Conservation (phyloP, 2,329 filamentous ascomycete species). For the Diplodia scrobiculata region DNA sequence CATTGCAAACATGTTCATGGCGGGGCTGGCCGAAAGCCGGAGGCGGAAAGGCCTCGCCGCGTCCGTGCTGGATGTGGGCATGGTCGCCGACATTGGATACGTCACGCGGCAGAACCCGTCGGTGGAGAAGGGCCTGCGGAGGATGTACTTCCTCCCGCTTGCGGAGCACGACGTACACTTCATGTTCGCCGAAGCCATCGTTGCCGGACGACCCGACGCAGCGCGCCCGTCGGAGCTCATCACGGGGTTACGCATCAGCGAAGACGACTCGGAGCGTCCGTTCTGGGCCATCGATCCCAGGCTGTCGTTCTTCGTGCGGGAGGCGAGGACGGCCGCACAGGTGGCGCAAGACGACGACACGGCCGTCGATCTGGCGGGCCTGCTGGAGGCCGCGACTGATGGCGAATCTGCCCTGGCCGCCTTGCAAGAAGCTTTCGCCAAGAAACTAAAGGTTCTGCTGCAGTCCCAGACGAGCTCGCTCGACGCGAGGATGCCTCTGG, state of each 20-base stretch:
- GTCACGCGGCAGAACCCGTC: slow-evolving; percentile 31
- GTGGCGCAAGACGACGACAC: neutral
- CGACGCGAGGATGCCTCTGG: slow-evolving; percentile 32
- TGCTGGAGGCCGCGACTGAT: slow-evolving; percentile 27
- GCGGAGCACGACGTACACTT: slow-evolving; percentile 57
- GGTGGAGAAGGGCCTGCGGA: slow-evolving; percentile 28
- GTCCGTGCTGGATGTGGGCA: slow-evolving; percentile 10
- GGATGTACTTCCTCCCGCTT: slow-evolving; percentile 37
- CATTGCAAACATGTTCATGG: slow-evolving; percentile 55
- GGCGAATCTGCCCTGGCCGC: slow-evolving; percentile 15
- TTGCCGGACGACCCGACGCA: slow-evolving; percentile 32
- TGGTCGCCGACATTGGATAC: slow-evolving; percentile 30
- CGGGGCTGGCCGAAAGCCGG: slow-evolving; percentile 35
- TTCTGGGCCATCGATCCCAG: neutral
- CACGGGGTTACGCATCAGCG: slow-evolving; percentile 29
- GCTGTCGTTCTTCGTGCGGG: slow-evolving; percentile 29
- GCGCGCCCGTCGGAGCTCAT: slow-evolving; percentile 31
- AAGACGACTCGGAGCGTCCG: neutral
- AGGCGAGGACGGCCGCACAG: slow-evolving; percentile 32
- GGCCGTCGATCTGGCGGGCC: slow-evolving; percentile 23
- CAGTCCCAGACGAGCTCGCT: slow-evolving; percentile 6
- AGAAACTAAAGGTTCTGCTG: slow-evolving; percentile 28
- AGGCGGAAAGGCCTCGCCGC: slow-evolving; percentile 31
- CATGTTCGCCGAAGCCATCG: slow-evolving; percentile 57
- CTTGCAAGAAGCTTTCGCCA: slow-evolving; percentile 31